These are phyloP conservation scores for Monosporozyma yasuniensis DNA, from an alignment of 805 yeast genomes.

Conservation along the genomic window DNA sequence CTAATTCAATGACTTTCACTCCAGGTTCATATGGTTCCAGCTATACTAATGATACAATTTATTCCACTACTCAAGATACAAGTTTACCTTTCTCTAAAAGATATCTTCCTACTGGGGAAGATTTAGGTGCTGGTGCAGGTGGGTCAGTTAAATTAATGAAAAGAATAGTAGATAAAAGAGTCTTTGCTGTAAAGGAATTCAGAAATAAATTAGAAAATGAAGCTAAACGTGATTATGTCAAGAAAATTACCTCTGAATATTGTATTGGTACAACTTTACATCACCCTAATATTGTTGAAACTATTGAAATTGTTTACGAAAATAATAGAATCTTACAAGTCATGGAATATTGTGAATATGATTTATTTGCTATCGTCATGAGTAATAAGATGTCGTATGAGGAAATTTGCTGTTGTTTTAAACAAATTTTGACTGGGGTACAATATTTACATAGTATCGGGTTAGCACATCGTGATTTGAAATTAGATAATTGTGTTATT, in stretches of 20 bases:
- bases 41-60: conserved; percentile 31
- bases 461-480: conserved; percentile 83
- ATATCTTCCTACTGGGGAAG: conserved; percentile 75
- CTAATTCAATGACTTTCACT: conserved; percentile 6
- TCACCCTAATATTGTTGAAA: conserved; percentile 84
- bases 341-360: conserved; percentile 92
- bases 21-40: conserved; percentile 30
- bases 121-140: conserved; percentile 91
- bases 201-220: conserved; percentile 68
- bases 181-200: conserved; percentile 90
- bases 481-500: conserved; percentile 87
- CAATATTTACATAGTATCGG: conserved; percentile 78
- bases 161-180: conserved; percentile 53
- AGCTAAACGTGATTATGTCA: conserved; percentile 75
- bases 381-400: conserved; percentile 73
- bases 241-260: conserved; percentile 88
- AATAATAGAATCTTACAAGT: conserved; percentile 80
- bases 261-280: conserved; percentile 86
- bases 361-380: conserved; percentile 90
- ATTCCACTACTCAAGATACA: conserved; percentile 33
- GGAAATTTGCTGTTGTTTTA: conserved; percentile 84
- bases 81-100: conserved; percentile 56
- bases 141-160: conserved; percentile 75
- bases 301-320: conserved; percentile 86
- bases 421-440: conserved; percentile 74